A percentile compares a stretch with the other conserved stretches of the same genome.
Conservation (phyloP, 495 filamentous ascomycete species). For the Lasiosphaeria miniovina region DNA sequence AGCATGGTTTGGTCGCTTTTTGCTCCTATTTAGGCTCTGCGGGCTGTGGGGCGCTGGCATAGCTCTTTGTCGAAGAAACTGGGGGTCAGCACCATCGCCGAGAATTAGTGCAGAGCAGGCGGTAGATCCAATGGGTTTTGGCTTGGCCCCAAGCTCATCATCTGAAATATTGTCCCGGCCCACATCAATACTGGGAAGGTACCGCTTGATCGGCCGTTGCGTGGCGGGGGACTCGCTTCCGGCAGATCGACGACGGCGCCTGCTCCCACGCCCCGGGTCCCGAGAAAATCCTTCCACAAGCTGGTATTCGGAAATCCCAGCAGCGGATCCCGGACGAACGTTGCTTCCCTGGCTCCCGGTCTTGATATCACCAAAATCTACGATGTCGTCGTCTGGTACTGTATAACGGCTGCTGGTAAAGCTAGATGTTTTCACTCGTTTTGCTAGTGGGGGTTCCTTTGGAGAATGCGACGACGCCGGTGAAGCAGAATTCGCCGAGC, state of each 20-base stretch:
- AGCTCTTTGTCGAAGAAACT: constrained; percentile 8
- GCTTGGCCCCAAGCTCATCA: constrained; percentile 12
- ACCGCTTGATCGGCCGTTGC: background rate
- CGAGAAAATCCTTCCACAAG: constrained; percentile 7
- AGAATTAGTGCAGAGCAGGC: no score
- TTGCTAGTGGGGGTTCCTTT: constrained; percentile 18
- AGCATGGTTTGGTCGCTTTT: constrained; percentile 11
- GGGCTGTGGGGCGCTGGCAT: background rate
- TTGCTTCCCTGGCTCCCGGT: constrained; percentile 20
- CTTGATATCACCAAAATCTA: constrained; percentile 25
- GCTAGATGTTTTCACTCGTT: constrained; percentile 23
- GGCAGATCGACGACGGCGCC: constrained; percentile 12
- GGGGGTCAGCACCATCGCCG: constrained; percentile 16
- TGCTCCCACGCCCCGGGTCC: background rate
- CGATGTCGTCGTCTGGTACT: constrained; percentile 8
- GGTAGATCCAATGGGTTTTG: background rate
- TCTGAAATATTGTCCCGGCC: constrained; percentile 16
- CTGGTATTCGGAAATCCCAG: constrained; percentile 24
- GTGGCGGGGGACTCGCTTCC: constrained; percentile 1
- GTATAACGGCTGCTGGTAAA: constrained; percentile 4
- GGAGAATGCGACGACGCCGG: background rate
- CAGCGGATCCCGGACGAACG: constrained; percentile 7
- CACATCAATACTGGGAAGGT: constrained; percentile 1
- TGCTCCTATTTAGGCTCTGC: background rate
- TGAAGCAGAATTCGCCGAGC: background rate